Evolutionary conservation across 805 yeast genomes (phyloP).

Genomic region (Brettanomyces nanus): DNA sequence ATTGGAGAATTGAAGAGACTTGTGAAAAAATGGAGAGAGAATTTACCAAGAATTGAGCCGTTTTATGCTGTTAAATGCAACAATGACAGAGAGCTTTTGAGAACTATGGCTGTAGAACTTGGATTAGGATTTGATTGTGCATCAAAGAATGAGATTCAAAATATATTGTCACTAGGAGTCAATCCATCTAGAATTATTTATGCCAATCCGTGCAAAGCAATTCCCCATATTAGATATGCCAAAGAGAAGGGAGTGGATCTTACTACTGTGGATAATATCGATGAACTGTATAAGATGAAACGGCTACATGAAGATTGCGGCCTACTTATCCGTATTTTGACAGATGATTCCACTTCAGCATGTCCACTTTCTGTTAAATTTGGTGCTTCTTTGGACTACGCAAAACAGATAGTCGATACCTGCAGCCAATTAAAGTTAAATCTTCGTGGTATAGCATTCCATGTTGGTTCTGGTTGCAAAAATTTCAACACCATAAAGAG

Average conservation of each 20-base stretch:
- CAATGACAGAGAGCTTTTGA: slow-evolving; percentile 55
- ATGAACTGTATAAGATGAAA: slow-evolving; percentile 71
- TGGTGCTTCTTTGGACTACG: slow-evolving; percentile 63
- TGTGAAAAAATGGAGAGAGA: slow-evolving; percentile 50
- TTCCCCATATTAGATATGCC: slow-evolving; percentile 72
- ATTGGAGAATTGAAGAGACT: slow-evolving; percentile 62
- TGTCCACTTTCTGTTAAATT: slow-evolving; percentile 84
- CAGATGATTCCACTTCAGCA: slow-evolving; percentile 83
- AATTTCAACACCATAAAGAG: slow-evolving; percentile 57
- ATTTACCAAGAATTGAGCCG: slow-evolving; percentile 74
- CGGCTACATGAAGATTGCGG: slow-evolving; percentile 61
- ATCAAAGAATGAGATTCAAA: slow-evolving; percentile 72
- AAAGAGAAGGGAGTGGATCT: slow-evolving; percentile 43
- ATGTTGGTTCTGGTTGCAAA: slow-evolving; percentile 89
- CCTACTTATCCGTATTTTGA: slow-evolving; percentile 70
- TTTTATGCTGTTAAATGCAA: slow-evolving; percentile 94
- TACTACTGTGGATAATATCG: slow-evolving; percentile 86
- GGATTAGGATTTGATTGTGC: slow-evolving; percentile 93
- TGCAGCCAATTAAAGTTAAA: slow-evolving; percentile 56
- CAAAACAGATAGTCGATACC: slow-evolving; percentile 45
- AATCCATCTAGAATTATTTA: slow-evolving; percentile 64
- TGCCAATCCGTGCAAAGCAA: slow-evolving; percentile 93
- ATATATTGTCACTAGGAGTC: slow-evolving; percentile 54
- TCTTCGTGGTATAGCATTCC: slow-evolving; percentile 86
- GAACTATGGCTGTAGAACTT: slow-evolving; percentile 43